These are phyloP conservation scores for Cadophora sp. DNA, from an alignment of 2,329 filamentous ascomycete genomes.

Conservation along the genomic window DNA sequence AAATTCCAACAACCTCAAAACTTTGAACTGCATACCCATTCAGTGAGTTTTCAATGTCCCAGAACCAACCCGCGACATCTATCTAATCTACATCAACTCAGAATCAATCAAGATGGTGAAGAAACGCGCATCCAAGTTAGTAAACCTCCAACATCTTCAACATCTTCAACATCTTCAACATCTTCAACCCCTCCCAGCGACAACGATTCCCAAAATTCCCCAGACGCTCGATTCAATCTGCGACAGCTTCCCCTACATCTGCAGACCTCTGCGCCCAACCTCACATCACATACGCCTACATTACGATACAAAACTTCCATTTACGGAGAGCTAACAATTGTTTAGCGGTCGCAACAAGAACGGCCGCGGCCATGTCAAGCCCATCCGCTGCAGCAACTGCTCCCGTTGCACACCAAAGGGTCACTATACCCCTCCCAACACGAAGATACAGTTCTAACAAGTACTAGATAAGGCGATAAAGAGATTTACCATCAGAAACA, in stretches of 20 bases:
- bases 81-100: slow-evolving; percentile 39
- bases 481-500: slow-evolving; percentile 99
- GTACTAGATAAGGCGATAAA: slow-evolving; percentile 91
- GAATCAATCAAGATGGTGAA: slow-evolving; percentile 72
- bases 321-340: slow-evolving; percentile 10
- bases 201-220: not conserved
- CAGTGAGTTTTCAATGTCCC: slow-evolving; percentile 29
- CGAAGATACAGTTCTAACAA: not conserved
- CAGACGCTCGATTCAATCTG: not conserved
- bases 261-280: not conserved
- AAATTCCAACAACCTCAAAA: slow-evolving; percentile 14
- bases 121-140: slow-evolving; percentile 74
- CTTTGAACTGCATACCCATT: slow-evolving; percentile 33
- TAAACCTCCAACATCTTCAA: slow-evolving; percentile 32
- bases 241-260: not conserved
- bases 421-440: not conserved
- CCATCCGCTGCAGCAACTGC: slow-evolving; percentile 92
- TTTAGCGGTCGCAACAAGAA: slow-evolving; percentile 98
- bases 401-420: slow-evolving; percentile 75
- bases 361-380: slow-evolving; percentile 99
- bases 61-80: not conserved
- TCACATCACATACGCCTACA: not conserved
- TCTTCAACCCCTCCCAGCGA: not conserved
- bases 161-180: not conserved
- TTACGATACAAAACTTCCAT: not conserved